phyloP scores from a whole-genome alignment of 148 eudicot species.

The Polygonum maritimum region DNA sequence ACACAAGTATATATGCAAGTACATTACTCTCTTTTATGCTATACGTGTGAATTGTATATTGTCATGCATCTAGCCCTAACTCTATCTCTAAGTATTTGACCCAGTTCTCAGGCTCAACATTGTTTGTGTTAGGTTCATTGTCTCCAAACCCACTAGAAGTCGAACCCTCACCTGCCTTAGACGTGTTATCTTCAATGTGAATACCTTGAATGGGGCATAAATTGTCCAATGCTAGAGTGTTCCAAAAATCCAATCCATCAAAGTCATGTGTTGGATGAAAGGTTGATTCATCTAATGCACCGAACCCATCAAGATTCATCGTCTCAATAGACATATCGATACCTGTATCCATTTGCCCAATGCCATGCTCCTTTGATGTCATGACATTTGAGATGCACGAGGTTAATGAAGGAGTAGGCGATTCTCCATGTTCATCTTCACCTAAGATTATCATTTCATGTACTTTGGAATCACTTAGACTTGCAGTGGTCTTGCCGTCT shows the following conservation, averaged over 20 bases:
- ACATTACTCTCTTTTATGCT: neutral
- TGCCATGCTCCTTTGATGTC: neutral
- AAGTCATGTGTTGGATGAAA: neutral
- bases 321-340: neutral
- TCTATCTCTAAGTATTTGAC: slow-evolving; percentile 4
- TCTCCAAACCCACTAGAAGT: neutral
- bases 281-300: neutral
- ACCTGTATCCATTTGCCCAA: neutral
- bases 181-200: neutral
- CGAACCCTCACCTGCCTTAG: neutral
- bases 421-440: neutral
- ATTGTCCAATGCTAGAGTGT: neutral
- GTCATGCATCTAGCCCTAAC: slow-evolving; percentile 6
- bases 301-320: neutral
- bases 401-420: neutral
- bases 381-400: neutral
- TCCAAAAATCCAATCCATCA: neutral
- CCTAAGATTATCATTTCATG: neutral
- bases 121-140: neutral
- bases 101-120: neutral
- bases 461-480: neutral
- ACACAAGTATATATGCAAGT: neutral
- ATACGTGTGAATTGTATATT: neutral
- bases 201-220: neutral
- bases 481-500: neutral